A percentile compares a stretch with the other conserved stretches of the same genome.
Conservation (phyloP, 495 filamentous ascomycete genomes). For the Lasiosphaeriaceae sp. region DNA sequence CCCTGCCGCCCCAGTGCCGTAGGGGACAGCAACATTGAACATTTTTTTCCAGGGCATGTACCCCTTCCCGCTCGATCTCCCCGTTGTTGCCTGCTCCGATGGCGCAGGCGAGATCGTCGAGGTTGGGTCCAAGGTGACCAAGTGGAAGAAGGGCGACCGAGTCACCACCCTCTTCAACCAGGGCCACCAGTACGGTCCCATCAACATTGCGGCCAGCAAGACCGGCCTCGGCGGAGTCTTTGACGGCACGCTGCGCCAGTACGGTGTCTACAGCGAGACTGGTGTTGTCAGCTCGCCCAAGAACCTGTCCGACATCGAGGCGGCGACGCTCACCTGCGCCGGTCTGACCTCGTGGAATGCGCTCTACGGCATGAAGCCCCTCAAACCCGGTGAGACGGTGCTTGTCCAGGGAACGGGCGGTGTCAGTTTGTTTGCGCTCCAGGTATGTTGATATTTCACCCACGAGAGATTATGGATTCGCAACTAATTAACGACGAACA, state of each 20-base stretch:
- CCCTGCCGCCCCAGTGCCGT: no score
- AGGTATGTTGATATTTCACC: constrained; percentile 42
- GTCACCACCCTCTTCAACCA: constrained; percentile 81
- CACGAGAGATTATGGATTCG: not conserved
- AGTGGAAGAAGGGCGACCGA: constrained; percentile 67
- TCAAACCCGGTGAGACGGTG: constrained; percentile 68
- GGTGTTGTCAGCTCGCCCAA: constrained; percentile 63
- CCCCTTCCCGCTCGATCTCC: constrained; percentile 55
- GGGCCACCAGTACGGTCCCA: constrained; percentile 59
- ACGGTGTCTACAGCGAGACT: constrained; percentile 64
- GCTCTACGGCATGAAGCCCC: constrained; percentile 63
- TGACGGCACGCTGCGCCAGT: constrained; percentile 69
- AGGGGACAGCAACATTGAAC: no score
- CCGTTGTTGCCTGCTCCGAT: constrained; percentile 70
- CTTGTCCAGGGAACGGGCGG: constrained; percentile 81
- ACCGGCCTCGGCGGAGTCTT: constrained; percentile 68
- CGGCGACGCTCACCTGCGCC: constrained; percentile 66
- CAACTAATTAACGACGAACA: constrained; percentile 20
- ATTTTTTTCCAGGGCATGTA: constrained; percentile 57
- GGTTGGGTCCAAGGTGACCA: constrained; percentile 61
- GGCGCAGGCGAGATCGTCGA: constrained; percentile 70
- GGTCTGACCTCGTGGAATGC: constrained; percentile 81
- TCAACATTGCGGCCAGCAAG: constrained; percentile 36
- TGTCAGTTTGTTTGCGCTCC: constrained; percentile 72
- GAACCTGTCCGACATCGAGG: constrained; percentile 61